Evolutionary conservation across 495 filamentous ascomycete species (phyloP).

Genomic region (Jackrogersella minutella): DNA sequence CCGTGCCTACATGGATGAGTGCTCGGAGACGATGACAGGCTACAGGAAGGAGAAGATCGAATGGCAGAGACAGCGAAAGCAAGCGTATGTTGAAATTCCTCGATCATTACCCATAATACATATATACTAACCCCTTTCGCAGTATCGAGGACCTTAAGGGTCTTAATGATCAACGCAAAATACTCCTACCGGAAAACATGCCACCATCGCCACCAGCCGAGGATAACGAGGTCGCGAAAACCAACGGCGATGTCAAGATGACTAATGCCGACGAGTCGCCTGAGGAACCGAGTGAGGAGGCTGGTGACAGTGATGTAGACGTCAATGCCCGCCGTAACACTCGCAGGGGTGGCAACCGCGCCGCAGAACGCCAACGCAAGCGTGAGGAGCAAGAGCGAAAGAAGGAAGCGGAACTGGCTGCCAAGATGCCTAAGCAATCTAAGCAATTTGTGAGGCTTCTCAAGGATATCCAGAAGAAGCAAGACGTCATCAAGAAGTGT

Average conservation of each 20-base stretch:
- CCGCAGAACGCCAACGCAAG: slow-evolving; percentile 81
- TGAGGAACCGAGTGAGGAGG: slow-evolving; percentile 69
- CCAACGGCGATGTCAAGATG: slow-evolving; percentile 66
- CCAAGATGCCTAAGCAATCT: slow-evolving; percentile 84
- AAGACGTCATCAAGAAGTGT: slow-evolving; percentile 76
- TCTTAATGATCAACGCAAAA: slow-evolving; percentile 87
- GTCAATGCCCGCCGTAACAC: slow-evolving; percentile 71
- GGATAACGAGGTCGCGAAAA: slow-evolving; percentile 50
- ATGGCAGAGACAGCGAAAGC: slow-evolving; percentile 82
- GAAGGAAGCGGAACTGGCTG: slow-evolving; percentile 79
- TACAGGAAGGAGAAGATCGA: slow-evolving; percentile 96
- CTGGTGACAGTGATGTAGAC: slow-evolving; percentile 69
- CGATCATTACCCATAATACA: not conserved
- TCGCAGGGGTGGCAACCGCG: slow-evolving; percentile 79
- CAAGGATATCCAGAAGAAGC: slow-evolving; percentile 86
- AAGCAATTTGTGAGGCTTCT: slow-evolving; percentile 85
- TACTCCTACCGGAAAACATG: slow-evolving; percentile 77
- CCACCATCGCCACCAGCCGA: slow-evolving; percentile 71
- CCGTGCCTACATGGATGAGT: slow-evolving; percentile 87
- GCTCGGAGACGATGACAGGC: slow-evolving; percentile 88
- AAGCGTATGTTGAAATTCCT: slow-evolving; percentile 69
- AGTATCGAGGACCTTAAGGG: slow-evolving; percentile 84
- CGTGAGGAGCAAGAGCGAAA: slow-evolving; percentile 84
- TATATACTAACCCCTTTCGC: slow-evolving; percentile 33
- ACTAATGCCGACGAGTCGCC: slow-evolving; percentile 68